phyloP scores from a whole-genome alignment of 441 rosid species.

The Jatropha multifida region DNA sequence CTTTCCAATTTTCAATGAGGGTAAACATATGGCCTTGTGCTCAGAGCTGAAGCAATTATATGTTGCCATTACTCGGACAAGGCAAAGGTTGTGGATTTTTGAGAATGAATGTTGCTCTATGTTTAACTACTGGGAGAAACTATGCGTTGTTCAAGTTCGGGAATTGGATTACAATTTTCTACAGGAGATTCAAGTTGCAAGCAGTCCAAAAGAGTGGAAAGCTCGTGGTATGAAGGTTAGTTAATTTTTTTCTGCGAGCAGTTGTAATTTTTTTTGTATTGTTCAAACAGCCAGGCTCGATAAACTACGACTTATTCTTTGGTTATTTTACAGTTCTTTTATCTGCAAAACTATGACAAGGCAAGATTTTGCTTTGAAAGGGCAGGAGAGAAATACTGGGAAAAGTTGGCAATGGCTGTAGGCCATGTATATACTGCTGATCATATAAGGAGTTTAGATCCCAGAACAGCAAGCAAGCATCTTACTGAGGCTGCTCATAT shows the following conservation, averaged over 20 bases:
- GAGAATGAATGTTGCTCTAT: slow-evolving; percentile 38
- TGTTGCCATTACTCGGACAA: slow-evolving; percentile 56
- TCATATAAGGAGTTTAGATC: slow-evolving; percentile 28
- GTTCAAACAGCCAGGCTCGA: not conserved
- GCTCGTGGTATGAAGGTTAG: slow-evolving; percentile 46
- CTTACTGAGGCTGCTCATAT: slow-evolving; percentile 49
- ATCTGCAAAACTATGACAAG: slow-evolving; percentile 41
- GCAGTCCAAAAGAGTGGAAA: slow-evolving; percentile 54
- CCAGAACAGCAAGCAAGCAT: slow-evolving; percentile 26
- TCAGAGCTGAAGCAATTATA: slow-evolving; percentile 61
- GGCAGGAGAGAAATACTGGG: slow-evolving; percentile 41
- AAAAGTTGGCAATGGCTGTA: slow-evolving; percentile 37
- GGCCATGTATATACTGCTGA: slow-evolving; percentile 40
- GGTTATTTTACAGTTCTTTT: slow-evolving; percentile 38
- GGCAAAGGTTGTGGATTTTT: slow-evolving; percentile 57
- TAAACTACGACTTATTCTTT: not conserved
- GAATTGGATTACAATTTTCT: slow-evolving; percentile 36
- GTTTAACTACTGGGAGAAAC: slow-evolving; percentile 45
- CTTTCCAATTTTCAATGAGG: slow-evolving; percentile 35
- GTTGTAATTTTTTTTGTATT: not conserved
- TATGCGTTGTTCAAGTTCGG: slow-evolving; percentile 35
- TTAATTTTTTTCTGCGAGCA: not conserved
- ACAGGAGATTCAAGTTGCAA: slow-evolving; percentile 44
- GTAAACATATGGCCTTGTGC: slow-evolving; percentile 44
- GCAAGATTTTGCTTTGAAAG: slow-evolving; percentile 50